These are phyloP conservation scores for Zymoseptoria ardabiliae DNA, from an alignment of 2,329 filamentous ascomycete species.

Conservation along the genomic window DNA sequence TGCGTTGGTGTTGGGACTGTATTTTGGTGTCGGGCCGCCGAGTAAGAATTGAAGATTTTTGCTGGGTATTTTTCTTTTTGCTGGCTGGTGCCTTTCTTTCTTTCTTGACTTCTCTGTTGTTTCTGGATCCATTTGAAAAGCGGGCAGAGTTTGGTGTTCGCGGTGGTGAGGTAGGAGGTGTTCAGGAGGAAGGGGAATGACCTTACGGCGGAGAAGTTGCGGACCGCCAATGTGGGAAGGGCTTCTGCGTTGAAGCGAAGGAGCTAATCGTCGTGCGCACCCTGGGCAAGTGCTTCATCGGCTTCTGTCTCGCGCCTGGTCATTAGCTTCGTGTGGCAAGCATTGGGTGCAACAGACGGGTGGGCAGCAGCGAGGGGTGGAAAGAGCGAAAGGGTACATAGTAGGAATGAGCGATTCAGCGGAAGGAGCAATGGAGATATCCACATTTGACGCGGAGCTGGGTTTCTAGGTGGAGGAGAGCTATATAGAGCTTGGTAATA, in stretches of 20 bases:
- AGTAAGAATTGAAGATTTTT: not conserved
- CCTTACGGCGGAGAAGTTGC: not conserved
- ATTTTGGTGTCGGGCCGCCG: slow-evolving; percentile 32
- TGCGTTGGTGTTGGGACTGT: slow-evolving; percentile 43
- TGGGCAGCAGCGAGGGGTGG: not conserved
- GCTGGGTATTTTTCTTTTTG: not conserved
- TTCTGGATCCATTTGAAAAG: not conserved
- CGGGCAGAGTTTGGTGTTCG: not conserved
- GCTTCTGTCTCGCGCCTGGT: too few relatives aligned
- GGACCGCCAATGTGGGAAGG: not conserved
- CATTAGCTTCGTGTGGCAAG: not conserved
- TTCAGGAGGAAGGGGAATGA: not conserved
- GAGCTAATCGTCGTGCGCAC: not conserved
- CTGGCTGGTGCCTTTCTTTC: not conserved
- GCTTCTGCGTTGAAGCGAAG: not conserved
- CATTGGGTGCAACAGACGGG: not conserved
- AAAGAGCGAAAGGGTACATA: not conserved
- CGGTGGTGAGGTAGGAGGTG: not conserved
- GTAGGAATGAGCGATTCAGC: not conserved
- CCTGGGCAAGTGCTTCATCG: not conserved
- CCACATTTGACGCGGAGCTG: not conserved
- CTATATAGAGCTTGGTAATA: not conserved
- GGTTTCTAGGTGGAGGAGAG: not conserved
- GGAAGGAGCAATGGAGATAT: not conserved
- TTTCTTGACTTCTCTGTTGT: not conserved